A percentile compares a stretch with the other conserved stretches of the same genome.
Evolutionary conservation across 2,329 filamentous ascomycete genomes (phyloP).

Genomic region (Cryphonectria radicalis): DNA sequence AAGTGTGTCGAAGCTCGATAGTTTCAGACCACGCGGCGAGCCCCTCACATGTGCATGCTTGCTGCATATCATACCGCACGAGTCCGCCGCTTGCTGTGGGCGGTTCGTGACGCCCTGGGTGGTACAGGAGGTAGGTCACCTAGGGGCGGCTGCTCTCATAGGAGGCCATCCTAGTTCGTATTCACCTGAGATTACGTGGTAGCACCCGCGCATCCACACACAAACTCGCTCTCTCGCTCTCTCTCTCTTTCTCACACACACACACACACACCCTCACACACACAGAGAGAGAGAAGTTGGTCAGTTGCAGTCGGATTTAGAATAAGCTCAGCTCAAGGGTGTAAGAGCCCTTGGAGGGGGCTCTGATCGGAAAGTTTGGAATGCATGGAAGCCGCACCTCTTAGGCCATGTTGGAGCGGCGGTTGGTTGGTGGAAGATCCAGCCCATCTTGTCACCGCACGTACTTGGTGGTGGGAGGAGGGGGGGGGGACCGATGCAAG

Average conservation of each 20-base stretch:
- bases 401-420: neutral
- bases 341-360: neutral
- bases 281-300: neutral
- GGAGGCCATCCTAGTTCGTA: slow-evolving; percentile 4
- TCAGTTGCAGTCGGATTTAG: neutral
- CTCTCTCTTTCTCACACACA: neutral
- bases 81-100: neutral
- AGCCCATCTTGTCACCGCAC: neutral
- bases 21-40: neutral
- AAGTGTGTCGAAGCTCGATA: neutral
- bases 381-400: slow-evolving; percentile 7
- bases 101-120: neutral
- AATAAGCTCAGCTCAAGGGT: neutral
- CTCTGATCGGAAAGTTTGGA: slow-evolving; percentile 13
- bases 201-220: neutral
- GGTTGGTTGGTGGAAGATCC: slow-evolving; percentile 14
- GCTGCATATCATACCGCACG: neutral
- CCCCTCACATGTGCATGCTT: slow-evolving; percentile 7
- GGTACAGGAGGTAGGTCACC: neutral
- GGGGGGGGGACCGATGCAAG: neutral
- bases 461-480: neutral
- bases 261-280: neutral
- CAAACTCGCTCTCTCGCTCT: neutral
- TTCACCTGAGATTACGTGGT: neutral
- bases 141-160: neutral